Conservation (phyloP, 2,329 filamentous ascomycete genomes). For the Epichloe sibirici region DNA sequence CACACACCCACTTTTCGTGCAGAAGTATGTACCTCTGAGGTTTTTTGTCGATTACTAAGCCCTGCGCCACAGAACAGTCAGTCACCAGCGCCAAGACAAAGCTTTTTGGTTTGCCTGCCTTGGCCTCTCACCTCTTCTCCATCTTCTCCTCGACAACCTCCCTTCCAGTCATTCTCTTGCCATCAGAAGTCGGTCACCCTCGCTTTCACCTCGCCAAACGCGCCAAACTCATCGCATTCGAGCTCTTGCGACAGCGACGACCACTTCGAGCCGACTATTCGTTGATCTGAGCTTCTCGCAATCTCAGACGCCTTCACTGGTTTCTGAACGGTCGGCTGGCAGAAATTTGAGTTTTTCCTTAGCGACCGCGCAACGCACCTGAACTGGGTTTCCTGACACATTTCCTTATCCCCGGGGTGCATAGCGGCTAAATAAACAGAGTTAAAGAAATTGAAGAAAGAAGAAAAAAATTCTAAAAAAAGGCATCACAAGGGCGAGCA, state of each 20-base stretch:
- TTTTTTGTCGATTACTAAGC: background rate
- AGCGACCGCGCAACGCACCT: too few relatives aligned
- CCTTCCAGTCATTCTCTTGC: conserved; percentile 18
- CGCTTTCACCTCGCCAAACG: conserved; percentile 13
- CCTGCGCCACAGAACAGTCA: background rate
- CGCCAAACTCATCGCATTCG: conserved; percentile 8
- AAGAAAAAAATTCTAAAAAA: too few relatives aligned
- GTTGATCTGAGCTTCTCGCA: conserved; percentile 21
- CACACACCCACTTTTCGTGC: too few relatives aligned
- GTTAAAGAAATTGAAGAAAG: too few relatives aligned
- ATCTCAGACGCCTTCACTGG: conserved; percentile 52
- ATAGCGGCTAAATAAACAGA: too few relatives aligned
- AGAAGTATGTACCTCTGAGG: too few relatives aligned
- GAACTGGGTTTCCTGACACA: too few relatives aligned
- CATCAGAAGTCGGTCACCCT: conserved; percentile 22
- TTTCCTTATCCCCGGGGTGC: too few relatives aligned
- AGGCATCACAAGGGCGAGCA: too few relatives aligned
- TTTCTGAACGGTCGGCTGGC: conserved; percentile 31
- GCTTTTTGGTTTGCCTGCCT: conserved; percentile 5
- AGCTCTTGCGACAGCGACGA: conserved; percentile 13
- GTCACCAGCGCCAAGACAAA: background rate
- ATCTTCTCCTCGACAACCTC: conserved; percentile 13
- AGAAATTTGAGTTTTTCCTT: conserved; percentile 7
- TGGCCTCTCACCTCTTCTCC: background rate
- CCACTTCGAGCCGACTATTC: conserved; percentile 25